phyloP scores from a whole-genome alignment of 2,329 filamentous ascomycete species.

The Pseudocercospora crystallina region DNA sequence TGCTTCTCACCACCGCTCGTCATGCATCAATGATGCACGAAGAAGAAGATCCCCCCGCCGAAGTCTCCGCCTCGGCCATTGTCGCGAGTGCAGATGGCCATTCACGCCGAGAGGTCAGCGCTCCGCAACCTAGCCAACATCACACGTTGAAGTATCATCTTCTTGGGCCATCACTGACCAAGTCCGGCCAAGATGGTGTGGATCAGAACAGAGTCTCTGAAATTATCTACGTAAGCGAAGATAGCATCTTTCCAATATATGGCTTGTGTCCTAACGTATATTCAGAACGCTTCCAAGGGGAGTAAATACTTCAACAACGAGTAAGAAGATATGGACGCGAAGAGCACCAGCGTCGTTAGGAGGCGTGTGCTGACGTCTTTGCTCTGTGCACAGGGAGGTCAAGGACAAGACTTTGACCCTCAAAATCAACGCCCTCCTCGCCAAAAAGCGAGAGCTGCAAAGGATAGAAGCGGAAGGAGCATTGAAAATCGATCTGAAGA shows the following conservation, averaged over 20 bases:
- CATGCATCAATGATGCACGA: too few relatives aligned
- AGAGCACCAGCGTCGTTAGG: too few relatives aligned
- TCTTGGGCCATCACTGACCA: constrained; percentile 85
- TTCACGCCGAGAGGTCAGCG: neutral
- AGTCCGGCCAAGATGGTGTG: constrained; percentile 90
- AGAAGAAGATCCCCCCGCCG: too few relatives aligned
- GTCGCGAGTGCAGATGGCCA: too few relatives aligned
- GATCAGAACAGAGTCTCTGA: constrained; percentile 93
- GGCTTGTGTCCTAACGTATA: too few relatives aligned
- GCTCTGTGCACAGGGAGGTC: constrained; percentile 48
- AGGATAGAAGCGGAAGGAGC: constrained; percentile 58
- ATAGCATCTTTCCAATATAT: too few relatives aligned
- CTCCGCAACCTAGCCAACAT: constrained; percentile 42
- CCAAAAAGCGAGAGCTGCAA: constrained; percentile 73
- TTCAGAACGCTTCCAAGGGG: constrained; percentile 78
- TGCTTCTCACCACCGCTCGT: too few relatives aligned
- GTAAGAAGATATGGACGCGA: constrained; percentile 6
- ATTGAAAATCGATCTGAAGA: constrained; percentile 68
- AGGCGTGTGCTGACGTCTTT: too few relatives aligned
- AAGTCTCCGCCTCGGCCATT: too few relatives aligned
- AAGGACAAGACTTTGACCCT: constrained; percentile 79
- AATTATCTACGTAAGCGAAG: constrained; percentile 68
- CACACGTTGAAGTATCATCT: constrained; percentile 84
- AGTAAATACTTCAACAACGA: constrained; percentile 96
- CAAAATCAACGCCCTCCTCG: constrained; percentile 79